Conservation (phyloP, 2,329 filamentous ascomycete species). For the Colletotrichum sp. region DNA sequence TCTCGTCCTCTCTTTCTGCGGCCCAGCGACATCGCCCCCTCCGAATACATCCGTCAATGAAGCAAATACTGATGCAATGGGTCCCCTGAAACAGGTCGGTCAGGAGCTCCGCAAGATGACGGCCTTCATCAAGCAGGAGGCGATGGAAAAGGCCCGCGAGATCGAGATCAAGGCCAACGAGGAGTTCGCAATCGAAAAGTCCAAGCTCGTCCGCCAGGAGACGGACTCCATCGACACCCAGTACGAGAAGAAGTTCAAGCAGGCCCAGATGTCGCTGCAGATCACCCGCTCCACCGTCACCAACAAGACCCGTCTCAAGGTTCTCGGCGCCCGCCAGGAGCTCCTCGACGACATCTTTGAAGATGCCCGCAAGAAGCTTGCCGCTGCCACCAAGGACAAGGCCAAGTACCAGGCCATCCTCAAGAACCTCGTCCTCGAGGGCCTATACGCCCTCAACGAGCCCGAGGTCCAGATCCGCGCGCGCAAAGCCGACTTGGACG, state of each 20-base stretch:
- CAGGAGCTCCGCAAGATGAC: slow-evolving; percentile 99
- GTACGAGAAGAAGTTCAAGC: slow-evolving; percentile 99
- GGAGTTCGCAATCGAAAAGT: slow-evolving; percentile 99
- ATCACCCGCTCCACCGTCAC: slow-evolving; percentile 95
- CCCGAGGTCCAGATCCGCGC: slow-evolving; percentile 74
- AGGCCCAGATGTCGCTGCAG: slow-evolving; percentile 97
- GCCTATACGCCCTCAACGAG: slow-evolving; percentile 87
- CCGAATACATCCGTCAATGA: neutral
- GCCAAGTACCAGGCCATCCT: slow-evolving; percentile 76
- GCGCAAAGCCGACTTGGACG: slow-evolving; percentile 77
- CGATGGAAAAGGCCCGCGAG: slow-evolving; percentile 93
- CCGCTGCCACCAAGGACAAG: slow-evolving; percentile 68
- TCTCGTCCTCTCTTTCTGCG: neutral
- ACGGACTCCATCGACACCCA: slow-evolving; percentile 87
- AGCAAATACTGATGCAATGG: neutral
- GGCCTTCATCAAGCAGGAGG: slow-evolving; percentile 99
- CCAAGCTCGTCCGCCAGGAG: slow-evolving; percentile 96
- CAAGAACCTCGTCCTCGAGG: slow-evolving; percentile 85
- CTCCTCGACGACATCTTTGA: slow-evolving; percentile 91
- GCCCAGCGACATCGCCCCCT: neutral
- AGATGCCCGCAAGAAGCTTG: slow-evolving; percentile 74
- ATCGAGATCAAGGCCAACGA: slow-evolving; percentile 99
- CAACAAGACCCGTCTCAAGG: slow-evolving; percentile 93
- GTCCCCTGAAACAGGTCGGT: slow-evolving; percentile 71
- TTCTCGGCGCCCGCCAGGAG: slow-evolving; percentile 87